Evolutionary conservation across 1,139 yeast species (phyloP), one percentile per base, ranked within the genome.

Genomic region (Suhomyces bokatorum): DNA sequence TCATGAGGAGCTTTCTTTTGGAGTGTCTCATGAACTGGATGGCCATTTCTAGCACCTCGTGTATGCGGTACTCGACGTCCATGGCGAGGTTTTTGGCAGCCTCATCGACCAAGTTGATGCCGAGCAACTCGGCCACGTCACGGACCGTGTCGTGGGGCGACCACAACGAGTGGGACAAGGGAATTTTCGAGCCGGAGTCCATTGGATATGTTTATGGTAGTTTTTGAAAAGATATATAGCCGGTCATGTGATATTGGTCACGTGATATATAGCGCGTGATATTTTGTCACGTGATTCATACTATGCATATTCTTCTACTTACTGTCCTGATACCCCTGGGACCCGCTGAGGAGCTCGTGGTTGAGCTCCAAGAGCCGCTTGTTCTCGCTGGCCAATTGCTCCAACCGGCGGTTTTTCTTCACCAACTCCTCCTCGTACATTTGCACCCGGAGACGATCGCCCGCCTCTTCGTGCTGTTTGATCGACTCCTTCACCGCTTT

Each of bases 11-110:
- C 51, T 87, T 87, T 40, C 98, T 71, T 63, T 91, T 91, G 31
- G 95, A 83, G 63, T 95, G 97, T 57, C 97, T 79, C 95, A 93
- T 95, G 66, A 93, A 91, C 64, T 93, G 95, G 47, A 87, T 82
- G 17, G 99, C 98, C 49, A 95, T 96, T 65, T 93, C 98, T 47
- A 93, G 73, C 37, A 95, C 87, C 67, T 95, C 99, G 63, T 93
- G 95, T 51, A 95, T 89, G 53, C 99, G 79, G 63, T 95, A 95
- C 68, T 95, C 99, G 27, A 93, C 96, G 64, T 95, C 99, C 99
- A 95, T 93, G 6, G 99, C 99, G 49, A 95, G 72, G 51, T 95
- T 89, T 59, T 89, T 88, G 42, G 97, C 87, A 1, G 95, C 96
- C 50, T 95, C 99, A 49, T 93, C 98, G 17, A 90, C 88, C 37